phyloP scores from a whole-genome alignment of 345 rosid species.

The Turnera subulata region DNA sequence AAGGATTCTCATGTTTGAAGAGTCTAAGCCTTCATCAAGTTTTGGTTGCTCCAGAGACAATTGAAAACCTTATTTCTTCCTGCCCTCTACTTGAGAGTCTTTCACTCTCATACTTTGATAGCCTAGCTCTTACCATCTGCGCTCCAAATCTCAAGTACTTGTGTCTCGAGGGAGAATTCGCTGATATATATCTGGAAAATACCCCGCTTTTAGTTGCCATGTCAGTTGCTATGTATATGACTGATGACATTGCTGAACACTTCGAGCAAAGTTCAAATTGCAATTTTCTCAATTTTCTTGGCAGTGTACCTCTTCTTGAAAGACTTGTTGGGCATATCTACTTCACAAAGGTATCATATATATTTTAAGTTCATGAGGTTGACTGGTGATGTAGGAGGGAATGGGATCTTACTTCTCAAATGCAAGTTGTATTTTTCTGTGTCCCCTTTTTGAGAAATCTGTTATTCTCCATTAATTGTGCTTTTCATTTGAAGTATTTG shows the following conservation, averaged over 20 bases:
- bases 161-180: slow-evolving; percentile 85
- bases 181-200: slow-evolving; percentile 65
- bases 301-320: slow-evolving; percentile 73
- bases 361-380: too few species aligned
- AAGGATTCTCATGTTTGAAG: slow-evolving; percentile 63
- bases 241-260: slow-evolving; percentile 67
- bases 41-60: slow-evolving; percentile 63
- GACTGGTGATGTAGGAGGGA: too few species aligned
- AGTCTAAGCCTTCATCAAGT: slow-evolving; percentile 77
- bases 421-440: not conserved
- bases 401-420: not conserved
- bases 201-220: slow-evolving; percentile 62
- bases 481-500: slow-evolving; percentile 51
- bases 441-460: not conserved
- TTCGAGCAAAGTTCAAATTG: slow-evolving; percentile 76
- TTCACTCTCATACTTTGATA: slow-evolving; percentile 74
- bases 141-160: slow-evolving; percentile 83
- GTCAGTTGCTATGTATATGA: slow-evolving; percentile 84
- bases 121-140: slow-evolving; percentile 54
- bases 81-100: slow-evolving; percentile 79
- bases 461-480: not conserved
- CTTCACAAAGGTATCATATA: slow-evolving; percentile 71
- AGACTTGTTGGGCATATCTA: slow-evolving; percentile 73
- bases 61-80: slow-evolving; percentile 66
- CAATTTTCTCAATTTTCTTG: slow-evolving; percentile 77